A percentile compares a stretch with the other conserved stretches of the same genome.
Evolutionary conservation across 495 filamentous ascomycete species (phyloP).

Genomic region (Trichoderma asperelloides): DNA sequence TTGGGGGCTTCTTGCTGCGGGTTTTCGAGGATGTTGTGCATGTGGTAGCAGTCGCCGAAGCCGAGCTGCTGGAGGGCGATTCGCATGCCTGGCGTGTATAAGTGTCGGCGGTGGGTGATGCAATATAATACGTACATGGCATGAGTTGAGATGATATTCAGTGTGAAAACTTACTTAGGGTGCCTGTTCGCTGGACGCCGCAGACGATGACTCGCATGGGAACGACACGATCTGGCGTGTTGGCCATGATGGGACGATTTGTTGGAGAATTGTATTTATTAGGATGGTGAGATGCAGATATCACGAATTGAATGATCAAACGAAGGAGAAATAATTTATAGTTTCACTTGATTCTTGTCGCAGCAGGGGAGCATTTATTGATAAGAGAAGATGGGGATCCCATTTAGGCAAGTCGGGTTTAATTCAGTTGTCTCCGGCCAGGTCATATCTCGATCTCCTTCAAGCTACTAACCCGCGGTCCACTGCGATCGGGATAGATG

Average conservation of each 20-base stretch:
- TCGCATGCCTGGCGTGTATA: constrained; percentile 39
- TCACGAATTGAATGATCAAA: not conserved
- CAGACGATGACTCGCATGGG: constrained; percentile 12
- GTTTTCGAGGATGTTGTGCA: constrained; percentile 22
- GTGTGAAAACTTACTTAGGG: not conserved
- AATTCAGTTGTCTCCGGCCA: too few relatives aligned
- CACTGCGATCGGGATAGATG: too few relatives aligned
- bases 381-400: not conserved
- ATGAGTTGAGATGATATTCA: too few relatives aligned
- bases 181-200: constrained; percentile 11
- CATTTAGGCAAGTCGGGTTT: too few relatives aligned
- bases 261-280: not conserved
- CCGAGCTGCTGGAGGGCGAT: constrained; percentile 53
- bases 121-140: too few relatives aligned
- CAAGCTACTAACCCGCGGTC: too few relatives aligned
- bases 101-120: too few relatives aligned
- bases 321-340: too few relatives aligned
- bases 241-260: not conserved
- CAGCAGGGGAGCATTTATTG: not conserved
- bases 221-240: not conserved
- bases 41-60: constrained; percentile 57
- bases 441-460: too few relatives aligned
- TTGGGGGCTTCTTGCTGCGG: constrained; percentile 21
- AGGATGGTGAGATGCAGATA: not conserved
- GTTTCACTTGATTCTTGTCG: not conserved